Percentiles rank a stretch among this genome's conserved stretches.
phyloP scores from a whole-genome alignment of 2,329 filamentous ascomycete species.

The Aspergillus ruber region DNA sequence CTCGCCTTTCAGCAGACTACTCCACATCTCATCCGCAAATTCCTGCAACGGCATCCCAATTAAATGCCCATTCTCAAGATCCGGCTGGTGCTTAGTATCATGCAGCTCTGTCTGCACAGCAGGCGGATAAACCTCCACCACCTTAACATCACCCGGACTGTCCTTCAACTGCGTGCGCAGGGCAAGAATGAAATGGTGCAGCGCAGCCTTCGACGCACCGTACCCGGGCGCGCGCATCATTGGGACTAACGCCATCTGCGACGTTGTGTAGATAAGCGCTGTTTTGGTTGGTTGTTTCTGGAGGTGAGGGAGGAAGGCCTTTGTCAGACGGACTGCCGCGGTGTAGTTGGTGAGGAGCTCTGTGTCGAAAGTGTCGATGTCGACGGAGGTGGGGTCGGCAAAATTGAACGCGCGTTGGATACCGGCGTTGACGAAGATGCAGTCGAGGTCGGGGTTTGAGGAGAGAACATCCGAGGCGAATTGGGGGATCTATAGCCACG shows the following conservation, averaged over 20 bases:
- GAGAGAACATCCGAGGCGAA: constrained; percentile 23
- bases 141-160: constrained; percentile 40
- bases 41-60: constrained; percentile 51
- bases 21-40: constrained; percentile 47
- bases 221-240: constrained; percentile 46
- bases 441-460: constrained; percentile 47
- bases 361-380: constrained; percentile 37
- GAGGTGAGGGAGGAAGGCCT: constrained; percentile 46
- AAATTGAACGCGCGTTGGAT: constrained; percentile 48
- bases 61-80: constrained; percentile 44
- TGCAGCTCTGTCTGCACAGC: constrained; percentile 54
- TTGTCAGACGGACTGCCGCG: constrained; percentile 44
- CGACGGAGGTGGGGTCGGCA: constrained; percentile 42
- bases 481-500: constrained; percentile 9
- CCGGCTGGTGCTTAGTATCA: constrained; percentile 49
- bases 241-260: constrained; percentile 46
- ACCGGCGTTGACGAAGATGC: constrained; percentile 49
- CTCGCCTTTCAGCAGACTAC: constrained; percentile 39
- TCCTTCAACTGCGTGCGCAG: constrained; percentile 45
- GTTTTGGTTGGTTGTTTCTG: constrained; percentile 40
- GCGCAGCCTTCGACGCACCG: constrained; percentile 50
- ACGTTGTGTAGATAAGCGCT: constrained; percentile 44
- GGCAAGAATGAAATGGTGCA: constrained; percentile 49
- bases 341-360: constrained; percentile 50
- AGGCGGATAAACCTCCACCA: constrained; percentile 52